A percentile compares a stretch with the other conserved stretches of the same genome.
Conservation (phyloP, 202 grass and related monocot genomes). For the Elaeis oleifera region DNA sequence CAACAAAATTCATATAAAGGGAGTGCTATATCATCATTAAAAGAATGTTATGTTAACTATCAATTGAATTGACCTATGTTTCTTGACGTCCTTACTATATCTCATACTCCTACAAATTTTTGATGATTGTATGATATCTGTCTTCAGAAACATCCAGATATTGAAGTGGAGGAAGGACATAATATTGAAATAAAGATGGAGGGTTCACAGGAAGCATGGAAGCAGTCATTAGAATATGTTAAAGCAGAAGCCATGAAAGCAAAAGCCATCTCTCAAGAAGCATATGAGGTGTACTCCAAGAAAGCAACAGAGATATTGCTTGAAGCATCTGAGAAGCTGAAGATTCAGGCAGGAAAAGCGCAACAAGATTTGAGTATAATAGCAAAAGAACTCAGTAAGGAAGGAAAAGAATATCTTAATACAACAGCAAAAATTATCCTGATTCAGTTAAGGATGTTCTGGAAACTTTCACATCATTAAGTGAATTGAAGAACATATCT, state of each 20-base stretch:
- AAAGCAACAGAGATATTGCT: slow-evolving; percentile 52
- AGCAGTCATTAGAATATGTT: slow-evolving; percentile 53
- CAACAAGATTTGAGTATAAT: slow-evolving; percentile 59
- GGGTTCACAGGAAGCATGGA: slow-evolving; percentile 59
- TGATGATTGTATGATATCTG: too few relatives aligned
- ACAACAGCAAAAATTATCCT: slow-evolving; percentile 60
- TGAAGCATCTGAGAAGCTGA: slow-evolving; percentile 56
- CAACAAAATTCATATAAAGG: too few relatives aligned
- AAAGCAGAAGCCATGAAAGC: slow-evolving; percentile 59
- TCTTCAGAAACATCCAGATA: slow-evolving; percentile 20
- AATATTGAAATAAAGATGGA: slow-evolving; percentile 35
- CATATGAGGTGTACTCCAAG: slow-evolving; percentile 69
- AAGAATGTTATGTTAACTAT: too few relatives aligned
- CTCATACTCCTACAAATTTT: too few relatives aligned
- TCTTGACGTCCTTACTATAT: too few relatives aligned
- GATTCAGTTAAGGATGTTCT: slow-evolving; percentile 64
- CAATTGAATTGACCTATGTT: too few relatives aligned
- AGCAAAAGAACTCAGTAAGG: slow-evolving; percentile 49
- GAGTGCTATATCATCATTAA: too few relatives aligned
- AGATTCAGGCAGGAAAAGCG: slow-evolving; percentile 72
- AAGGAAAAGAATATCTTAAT: slow-evolving; percentile 69
- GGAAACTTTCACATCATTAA: slow-evolving; percentile 36
- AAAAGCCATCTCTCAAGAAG: slow-evolving; percentile 36
- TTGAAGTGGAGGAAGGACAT: slow-evolving; percentile 12
- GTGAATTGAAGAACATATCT: slow-evolving; percentile 43